Evolutionary conservation across 345 rosid species (phyloP).

Genomic region (Kandelia obovata): DNA sequence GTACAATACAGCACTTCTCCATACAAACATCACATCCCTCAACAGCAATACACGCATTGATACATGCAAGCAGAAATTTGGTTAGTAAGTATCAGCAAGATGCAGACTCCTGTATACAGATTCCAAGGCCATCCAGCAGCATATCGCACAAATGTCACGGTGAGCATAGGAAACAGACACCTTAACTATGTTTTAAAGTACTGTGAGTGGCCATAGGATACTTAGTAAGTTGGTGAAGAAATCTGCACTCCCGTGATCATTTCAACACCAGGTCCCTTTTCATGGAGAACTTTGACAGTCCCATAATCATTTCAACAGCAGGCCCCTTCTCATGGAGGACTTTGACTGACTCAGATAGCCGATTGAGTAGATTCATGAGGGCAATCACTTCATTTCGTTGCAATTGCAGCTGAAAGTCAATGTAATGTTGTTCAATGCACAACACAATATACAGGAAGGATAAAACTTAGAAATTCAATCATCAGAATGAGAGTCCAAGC

Average conservation of each 20-base stretch:
- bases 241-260: constrained; percentile 24
- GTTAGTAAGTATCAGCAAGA: too few relatives aligned
- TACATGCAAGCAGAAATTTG: too few relatives aligned
- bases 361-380: constrained; percentile 63
- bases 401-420: constrained; percentile 50
- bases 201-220: constrained; percentile 27
- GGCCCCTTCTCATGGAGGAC: constrained; percentile 56
- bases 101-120: too few relatives aligned
- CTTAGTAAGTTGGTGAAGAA: constrained; percentile 12
- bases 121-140: too few relatives aligned
- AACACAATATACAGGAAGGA: background rate
- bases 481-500: too few relatives aligned
- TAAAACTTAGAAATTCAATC: too few relatives aligned
- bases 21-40: too few relatives aligned
- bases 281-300: constrained; percentile 47
- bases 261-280: constrained; percentile 51
- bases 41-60: too few relatives aligned
- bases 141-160: too few relatives aligned
- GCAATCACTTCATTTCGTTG: constrained; percentile 82
- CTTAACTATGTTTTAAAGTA: constrained; percentile 26
- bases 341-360: constrained; percentile 66
- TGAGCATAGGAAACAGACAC: background rate
- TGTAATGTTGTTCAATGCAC: background rate
- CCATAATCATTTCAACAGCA: constrained; percentile 33
- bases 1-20: too few relatives aligned